Percentiles rank a stretch among this genome's conserved stretches.
Conservation (phyloP, 352 stramenopile genomes). For the Phytopythium cucurbitacearum region DNA sequence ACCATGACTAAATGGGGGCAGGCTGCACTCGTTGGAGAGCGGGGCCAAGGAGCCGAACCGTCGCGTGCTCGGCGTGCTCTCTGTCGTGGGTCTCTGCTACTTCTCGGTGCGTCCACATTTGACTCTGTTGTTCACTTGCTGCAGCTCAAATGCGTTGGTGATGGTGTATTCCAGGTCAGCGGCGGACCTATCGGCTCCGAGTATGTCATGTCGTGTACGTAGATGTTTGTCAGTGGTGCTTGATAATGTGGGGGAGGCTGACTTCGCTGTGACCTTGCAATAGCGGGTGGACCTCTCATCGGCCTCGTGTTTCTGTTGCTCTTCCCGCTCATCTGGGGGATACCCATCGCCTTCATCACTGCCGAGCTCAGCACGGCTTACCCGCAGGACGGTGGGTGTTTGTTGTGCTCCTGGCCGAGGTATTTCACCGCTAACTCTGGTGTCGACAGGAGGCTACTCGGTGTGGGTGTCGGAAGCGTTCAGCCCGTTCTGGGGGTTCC, state of each 20-base stretch:
- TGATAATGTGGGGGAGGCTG: neutral
- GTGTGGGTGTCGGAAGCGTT: constrained; percentile 91
- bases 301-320: constrained; percentile 85
- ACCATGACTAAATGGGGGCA: no score
- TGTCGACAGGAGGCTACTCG: constrained; percentile 56
- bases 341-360: constrained; percentile 91
- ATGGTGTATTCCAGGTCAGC: constrained; percentile 20
- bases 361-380: constrained; percentile 90
- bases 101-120: constrained; percentile 18
- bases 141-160: neutral
- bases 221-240: neutral
- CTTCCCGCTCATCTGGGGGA: constrained; percentile 87
- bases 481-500: constrained; percentile 83
- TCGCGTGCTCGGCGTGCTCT: no score
- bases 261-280: neutral
- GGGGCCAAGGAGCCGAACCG: no score
- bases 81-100: constrained; percentile 42
- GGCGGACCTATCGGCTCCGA: constrained; percentile 36
- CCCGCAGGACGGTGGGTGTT: constrained; percentile 54
- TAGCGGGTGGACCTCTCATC: constrained; percentile 51
- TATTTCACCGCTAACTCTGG: neutral
- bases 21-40: no score
- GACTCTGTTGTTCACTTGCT: neutral
- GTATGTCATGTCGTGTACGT: constrained; percentile 38
- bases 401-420: no score